These are phyloP conservation scores for Xylaria bambusicola DNA, from an alignment of 495 filamentous ascomycete genomes.

Conservation along the genomic window DNA sequence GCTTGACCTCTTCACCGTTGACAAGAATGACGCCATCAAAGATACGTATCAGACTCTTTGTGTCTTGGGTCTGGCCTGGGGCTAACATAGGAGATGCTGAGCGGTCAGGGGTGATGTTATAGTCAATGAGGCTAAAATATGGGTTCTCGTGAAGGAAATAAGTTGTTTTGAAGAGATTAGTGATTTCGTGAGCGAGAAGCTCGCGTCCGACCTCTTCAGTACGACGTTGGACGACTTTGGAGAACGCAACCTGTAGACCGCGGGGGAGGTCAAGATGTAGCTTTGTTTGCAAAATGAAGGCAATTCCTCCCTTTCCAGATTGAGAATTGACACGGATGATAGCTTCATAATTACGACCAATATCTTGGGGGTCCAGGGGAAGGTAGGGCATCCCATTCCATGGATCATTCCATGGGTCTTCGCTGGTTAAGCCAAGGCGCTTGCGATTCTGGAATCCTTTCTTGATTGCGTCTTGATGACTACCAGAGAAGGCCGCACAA, in stretches of 20 bases:
- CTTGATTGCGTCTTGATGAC: conserved; percentile 73
- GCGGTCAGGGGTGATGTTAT: conserved; percentile 85
- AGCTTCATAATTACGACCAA: too few species aligned
- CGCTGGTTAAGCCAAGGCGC: conserved; percentile 94
- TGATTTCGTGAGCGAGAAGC: conserved; percentile 79
- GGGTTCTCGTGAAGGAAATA: conserved; percentile 83
- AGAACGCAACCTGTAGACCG: conserved; percentile 89
- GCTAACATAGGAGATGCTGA: conserved; percentile 74
- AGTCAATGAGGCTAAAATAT: conserved; percentile 86
- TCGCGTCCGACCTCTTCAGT: conserved; percentile 78
- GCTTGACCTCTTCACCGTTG: conserved; percentile 74
- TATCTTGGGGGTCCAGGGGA: conserved; percentile 28
- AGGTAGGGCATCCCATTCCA: too few species aligned
- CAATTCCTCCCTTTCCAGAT: conserved; percentile 91
- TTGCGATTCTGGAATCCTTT: conserved; percentile 94
- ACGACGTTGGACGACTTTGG: conserved; percentile 76
- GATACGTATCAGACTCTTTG: conserved; percentile 73
- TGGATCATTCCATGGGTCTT: conserved; percentile 43
- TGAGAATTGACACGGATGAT: conserved; percentile 83
- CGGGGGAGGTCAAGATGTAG: conserved; percentile 92
- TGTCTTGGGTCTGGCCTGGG: conserved; percentile 71
- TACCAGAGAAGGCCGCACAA: conserved; percentile 82
- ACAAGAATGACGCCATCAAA: conserved; percentile 89
- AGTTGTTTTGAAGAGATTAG: conserved; percentile 78
- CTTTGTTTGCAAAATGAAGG: conserved; percentile 87